Evolutionary conservation across 495 filamentous ascomycete species (phyloP).

Genomic region (Bryoglossum gracile): DNA sequence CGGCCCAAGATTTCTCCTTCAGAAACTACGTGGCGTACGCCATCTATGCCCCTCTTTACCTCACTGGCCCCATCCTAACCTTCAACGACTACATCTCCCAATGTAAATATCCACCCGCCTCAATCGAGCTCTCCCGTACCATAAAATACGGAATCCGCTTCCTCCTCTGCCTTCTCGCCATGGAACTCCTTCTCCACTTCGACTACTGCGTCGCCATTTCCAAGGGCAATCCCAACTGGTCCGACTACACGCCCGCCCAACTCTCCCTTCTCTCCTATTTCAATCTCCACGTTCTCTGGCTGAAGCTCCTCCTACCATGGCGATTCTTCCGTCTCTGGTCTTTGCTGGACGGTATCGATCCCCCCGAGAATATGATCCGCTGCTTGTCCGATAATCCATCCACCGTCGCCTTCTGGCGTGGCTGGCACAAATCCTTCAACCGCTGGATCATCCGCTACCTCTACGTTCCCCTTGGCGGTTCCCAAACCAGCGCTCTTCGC

Average conservation of each 20-base stretch:
- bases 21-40: conserved; percentile 80
- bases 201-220: conserved; percentile 92
- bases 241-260: conserved; percentile 77
- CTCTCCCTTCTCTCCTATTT: conserved; percentile 90
- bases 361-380: conserved; percentile 96
- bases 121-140: conserved; percentile 58
- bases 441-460: conserved; percentile 92
- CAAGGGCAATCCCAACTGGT: conserved; percentile 70
- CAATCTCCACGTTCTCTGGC: conserved; percentile 96
- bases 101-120: conserved; percentile 57
- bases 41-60: conserved; percentile 87
- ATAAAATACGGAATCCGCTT: conserved; percentile 79
- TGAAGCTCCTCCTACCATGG: conserved; percentile 95
- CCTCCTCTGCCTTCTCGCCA: conserved; percentile 67
- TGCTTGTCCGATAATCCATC: conserved; percentile 96
- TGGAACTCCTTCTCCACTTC: conserved; percentile 92
- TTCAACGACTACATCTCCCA: conserved; percentile 99
- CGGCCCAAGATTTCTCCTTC: conserved; percentile 63
- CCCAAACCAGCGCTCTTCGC: conserved; percentile 33
- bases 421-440: conserved; percentile 92
- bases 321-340: conserved; percentile 96
- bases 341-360: conserved; percentile 82
- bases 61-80: conserved; percentile 87
- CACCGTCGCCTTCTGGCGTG: conserved; percentile 87
- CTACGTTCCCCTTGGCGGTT: conserved; percentile 83